Base-by-base conservation (phyloP, 108 stramenopile species). In the Skeletonema potamos region DNA sequence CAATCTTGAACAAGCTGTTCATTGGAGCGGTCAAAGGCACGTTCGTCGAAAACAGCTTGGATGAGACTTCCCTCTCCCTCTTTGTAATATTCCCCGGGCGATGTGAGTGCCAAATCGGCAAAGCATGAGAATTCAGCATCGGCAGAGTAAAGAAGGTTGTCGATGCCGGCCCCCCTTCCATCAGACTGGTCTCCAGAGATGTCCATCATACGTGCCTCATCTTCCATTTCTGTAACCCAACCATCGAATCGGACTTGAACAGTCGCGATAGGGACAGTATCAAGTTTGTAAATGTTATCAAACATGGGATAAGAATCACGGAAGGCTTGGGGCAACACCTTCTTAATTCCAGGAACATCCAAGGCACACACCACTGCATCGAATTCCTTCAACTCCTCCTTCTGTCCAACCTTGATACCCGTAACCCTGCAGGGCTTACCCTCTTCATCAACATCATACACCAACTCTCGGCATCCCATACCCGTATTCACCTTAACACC, bases 101-200 rank as follows among this genome's bases (percentile, higher is more conserved):
- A 94, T 27, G 93, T 96, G 9, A 98, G 64, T 24, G 96, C 96
- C 48, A 98, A 82, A 86, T 98, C 96, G 54, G 97, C 97, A 68
- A 98, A 98, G 83, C 97, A 96, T 0, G 96, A 97, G 73, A 97
- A 98, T 71, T 98, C 97, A 6, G 96, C 93, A 69, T 98, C 96
- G 12, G 94, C 97, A 32, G 93, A 92, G 83, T 98, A 98, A 6
- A 98, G 81, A 28, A 98, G 82, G 76, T 97, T 98, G 84, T 98
- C 97, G 51, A 98, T 88, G 20, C 97, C 97, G 6, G 85, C 90
- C 17, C 87, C 97, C 22, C 75, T 66, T 12, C 97, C 97, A 68
- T 92, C 86, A 43, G 87, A 88, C 62, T 92, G 88, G 85, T 98
- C 97, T 8, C 95, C 92, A 3, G 83, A 70, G 27, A 94, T 64